phyloP scores from a whole-genome alignment of 257 asterid genomes.

The Ilex asprella region DNA sequence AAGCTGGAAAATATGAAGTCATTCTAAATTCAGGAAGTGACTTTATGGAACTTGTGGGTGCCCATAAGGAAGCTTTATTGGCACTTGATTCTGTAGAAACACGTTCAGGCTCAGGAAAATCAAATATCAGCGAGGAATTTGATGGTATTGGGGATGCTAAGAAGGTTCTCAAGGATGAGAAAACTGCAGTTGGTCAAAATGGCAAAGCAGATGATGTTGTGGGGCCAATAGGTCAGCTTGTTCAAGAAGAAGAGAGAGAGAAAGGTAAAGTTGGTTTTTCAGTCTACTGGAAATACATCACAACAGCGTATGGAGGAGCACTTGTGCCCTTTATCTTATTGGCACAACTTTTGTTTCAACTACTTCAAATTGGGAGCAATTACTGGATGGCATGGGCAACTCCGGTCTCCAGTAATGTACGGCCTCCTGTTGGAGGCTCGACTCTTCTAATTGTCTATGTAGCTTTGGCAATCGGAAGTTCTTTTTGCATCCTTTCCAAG shows the following conservation, averaged over 20 bases:
- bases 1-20: conserved; percentile 75
- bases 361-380: conserved; percentile 85
- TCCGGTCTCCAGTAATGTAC: conserved; percentile 58
- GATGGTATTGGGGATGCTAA: conserved; percentile 12
- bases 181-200: conserved; percentile 23
- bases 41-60: conserved; percentile 89
- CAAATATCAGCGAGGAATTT: conserved; percentile 19
- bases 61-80: conserved; percentile 75
- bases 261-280: conserved; percentile 69
- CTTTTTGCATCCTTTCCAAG: conserved; percentile 59
- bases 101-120: conserved; percentile 4
- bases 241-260: conserved; percentile 92
- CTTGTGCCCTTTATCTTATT: conserved; percentile 72
- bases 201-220: conserved; percentile 23
- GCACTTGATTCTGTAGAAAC: conserved; percentile 40
- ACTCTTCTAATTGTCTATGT: conserved; percentile 77
- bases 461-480: conserved; percentile 54
- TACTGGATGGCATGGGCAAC: conserved; percentile 99
- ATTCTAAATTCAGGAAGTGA: conserved; percentile 63
- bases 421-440: conserved; percentile 46
- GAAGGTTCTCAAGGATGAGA: conserved; percentile 27
- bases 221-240: conserved; percentile 55
- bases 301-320: conserved; percentile 75
- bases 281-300: conserved; percentile 79
- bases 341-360: conserved; percentile 56